These are phyloP conservation scores for Neofusicoccum ribis DNA, from an alignment of 2,329 filamentous ascomycete genomes.

Conservation along the genomic window DNA sequence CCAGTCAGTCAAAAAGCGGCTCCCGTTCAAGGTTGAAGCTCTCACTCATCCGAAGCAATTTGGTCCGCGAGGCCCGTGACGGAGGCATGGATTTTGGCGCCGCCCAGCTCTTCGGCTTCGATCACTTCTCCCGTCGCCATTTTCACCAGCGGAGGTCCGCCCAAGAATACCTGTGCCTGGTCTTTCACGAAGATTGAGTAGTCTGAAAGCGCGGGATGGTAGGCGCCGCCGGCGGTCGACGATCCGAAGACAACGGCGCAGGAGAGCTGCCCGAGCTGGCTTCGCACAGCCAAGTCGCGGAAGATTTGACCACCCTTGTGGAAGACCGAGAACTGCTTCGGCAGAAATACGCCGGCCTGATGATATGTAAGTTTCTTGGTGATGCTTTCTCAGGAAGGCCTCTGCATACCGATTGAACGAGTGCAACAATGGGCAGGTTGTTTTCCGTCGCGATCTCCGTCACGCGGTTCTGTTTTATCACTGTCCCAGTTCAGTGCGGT, in stretches of 20 bases:
- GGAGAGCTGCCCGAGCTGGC: conserved; percentile 39
- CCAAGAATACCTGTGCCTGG: conserved; percentile 48
- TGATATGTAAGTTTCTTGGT: too few species aligned
- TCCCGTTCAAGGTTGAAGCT: background rate
- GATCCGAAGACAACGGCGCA: conserved; percentile 49
- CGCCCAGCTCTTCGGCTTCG: conserved; percentile 45
- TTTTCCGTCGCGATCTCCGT: conserved; percentile 43
- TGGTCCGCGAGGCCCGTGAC: conserved; percentile 47
- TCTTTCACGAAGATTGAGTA: conserved; percentile 47
- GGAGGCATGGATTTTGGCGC: conserved; percentile 43
- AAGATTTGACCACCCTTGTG: conserved; percentile 47
- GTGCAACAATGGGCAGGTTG: conserved; percentile 40
- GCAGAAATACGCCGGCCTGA: conserved; percentile 41
- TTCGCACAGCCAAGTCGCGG: conserved; percentile 33
- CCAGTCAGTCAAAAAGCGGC: background rate
- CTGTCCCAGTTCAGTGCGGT: conserved; percentile 29
- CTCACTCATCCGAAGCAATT: conserved; percentile 45
- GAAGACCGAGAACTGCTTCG: conserved; percentile 49
- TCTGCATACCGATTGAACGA: conserved; percentile 39
- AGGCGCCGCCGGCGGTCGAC: conserved; percentile 46
- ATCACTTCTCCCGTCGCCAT: conserved; percentile 50
- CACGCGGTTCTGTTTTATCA: conserved; percentile 40
- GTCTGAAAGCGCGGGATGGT: conserved; percentile 44
- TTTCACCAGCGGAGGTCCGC: conserved; percentile 48
- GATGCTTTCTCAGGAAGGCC: too few species aligned